phyloP scores from a whole-genome alignment of 208 protist species.

The Leptomonas pyrrhocoris region DNA sequence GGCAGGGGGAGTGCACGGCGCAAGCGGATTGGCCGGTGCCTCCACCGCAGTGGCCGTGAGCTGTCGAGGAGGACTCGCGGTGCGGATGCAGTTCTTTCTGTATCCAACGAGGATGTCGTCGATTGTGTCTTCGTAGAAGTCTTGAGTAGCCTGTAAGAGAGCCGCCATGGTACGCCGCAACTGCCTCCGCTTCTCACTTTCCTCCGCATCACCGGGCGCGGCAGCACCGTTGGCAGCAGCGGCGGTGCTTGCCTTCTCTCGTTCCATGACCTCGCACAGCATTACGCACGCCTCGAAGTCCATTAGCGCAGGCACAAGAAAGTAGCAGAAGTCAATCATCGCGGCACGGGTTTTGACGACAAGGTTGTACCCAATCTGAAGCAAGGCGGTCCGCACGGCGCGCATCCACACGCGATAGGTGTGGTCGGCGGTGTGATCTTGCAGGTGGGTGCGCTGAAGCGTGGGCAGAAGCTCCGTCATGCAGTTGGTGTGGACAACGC shows the following conservation, averaged over 20 bases:
- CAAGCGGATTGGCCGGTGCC: constrained; percentile 6
- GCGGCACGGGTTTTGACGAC: constrained; percentile 23
- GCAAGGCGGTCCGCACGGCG: constrained; percentile 16
- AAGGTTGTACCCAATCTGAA: constrained; percentile 32
- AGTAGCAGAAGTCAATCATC: constrained; percentile 36
- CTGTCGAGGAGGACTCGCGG: neutral
- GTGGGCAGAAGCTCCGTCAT: constrained; percentile 12
- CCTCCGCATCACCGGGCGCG: neutral
- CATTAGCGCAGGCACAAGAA: constrained; percentile 19
- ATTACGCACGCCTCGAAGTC: constrained; percentile 28
- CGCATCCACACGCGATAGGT: constrained; percentile 7
- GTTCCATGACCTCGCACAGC: constrained; percentile 17
- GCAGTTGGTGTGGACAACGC: constrained; percentile 16
- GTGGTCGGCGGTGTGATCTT: neutral
- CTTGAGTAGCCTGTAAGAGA: neutral
- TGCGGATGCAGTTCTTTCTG: neutral
- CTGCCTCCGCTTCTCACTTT: neutral
- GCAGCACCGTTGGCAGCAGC: neutral
- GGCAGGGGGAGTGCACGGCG: neutral
- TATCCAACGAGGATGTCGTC: neutral
- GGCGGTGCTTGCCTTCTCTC: neutral
- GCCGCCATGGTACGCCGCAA: constrained; percentile 11
- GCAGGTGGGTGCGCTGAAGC: constrained; percentile 6
- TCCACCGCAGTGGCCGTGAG: neutral
- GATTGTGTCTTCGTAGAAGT: neutral